Evolutionary conservation across 1,139 yeast species (phyloP).

Genomic region (Saccharomyces uvarum): DNA sequence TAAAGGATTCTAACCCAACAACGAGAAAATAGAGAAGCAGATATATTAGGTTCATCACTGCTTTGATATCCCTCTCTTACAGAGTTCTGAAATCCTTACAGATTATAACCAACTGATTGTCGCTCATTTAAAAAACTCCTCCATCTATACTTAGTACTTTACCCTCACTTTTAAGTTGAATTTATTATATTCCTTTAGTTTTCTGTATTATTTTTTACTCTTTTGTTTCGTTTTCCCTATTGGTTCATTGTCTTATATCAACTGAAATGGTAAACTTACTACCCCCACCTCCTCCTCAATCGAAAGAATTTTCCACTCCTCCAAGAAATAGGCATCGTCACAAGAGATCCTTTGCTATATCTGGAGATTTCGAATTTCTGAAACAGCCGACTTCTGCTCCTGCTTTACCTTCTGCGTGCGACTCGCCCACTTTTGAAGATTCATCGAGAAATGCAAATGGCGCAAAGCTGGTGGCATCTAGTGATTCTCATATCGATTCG

Average conservation of each 20-base stretch:
- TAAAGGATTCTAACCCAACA: background rate
- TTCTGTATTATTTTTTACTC: background rate
- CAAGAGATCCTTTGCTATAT: slow-evolving; percentile 63
- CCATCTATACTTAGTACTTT: background rate
- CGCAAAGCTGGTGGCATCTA: background rate
- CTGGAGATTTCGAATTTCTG: slow-evolving; percentile 56
- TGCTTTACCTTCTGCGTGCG: background rate
- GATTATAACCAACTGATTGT: background rate
- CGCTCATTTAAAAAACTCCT: background rate
- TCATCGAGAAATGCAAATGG: background rate
- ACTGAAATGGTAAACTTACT: background rate
- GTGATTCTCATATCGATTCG: slow-evolving; percentile 3
- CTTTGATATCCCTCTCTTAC: background rate
- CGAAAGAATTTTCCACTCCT: slow-evolving; percentile 7
- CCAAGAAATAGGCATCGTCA: slow-evolving; percentile 50
- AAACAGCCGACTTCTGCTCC: slow-evolving; percentile 12
- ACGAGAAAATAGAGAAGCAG: background rate
- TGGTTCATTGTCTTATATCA: background rate
- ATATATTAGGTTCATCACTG: background rate
- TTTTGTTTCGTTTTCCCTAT: background rate
- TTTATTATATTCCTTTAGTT: background rate
- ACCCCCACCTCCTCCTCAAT: background rate
- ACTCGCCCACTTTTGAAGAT: background rate
- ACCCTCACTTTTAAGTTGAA: background rate
- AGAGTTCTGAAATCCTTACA: background rate